Evolutionary conservation across 2,329 filamentous ascomycete genomes (phyloP).

Genomic region (Cercospora berteroae): DNA sequence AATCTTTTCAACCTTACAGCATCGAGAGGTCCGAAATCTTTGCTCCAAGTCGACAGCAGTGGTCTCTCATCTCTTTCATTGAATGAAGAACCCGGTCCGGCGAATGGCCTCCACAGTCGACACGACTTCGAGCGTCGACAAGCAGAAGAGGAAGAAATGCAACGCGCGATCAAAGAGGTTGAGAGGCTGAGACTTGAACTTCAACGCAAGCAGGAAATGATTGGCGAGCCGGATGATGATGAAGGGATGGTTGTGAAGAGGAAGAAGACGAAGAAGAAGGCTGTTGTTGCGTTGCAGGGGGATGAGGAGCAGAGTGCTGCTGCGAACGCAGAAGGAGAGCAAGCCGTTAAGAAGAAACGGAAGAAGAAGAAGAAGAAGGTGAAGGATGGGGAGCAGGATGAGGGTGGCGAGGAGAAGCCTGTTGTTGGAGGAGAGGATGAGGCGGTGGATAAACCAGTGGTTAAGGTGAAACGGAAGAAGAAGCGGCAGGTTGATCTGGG

Average conservation of each 20-base stretch:
- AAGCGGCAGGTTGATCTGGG: constrained; percentile 5
- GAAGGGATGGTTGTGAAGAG: constrained; percentile 64
- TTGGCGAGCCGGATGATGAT: constrained; percentile 58
- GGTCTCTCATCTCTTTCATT: constrained; percentile 72
- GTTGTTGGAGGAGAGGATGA: not conserved
- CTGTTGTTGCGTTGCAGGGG: constrained; percentile 34
- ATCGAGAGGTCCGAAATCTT: constrained; percentile 55
- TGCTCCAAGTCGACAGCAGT: constrained; percentile 85
- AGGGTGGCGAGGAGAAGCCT: not conserved
- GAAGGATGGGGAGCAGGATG: constrained; percentile 18
- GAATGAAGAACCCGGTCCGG: constrained; percentile 46
- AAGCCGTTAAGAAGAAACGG: constrained; percentile 31
- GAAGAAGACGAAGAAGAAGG: constrained; percentile 53
- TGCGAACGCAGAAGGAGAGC: constrained; percentile 23
- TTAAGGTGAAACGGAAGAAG: constrained; percentile 9
- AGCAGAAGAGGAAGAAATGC: constrained; percentile 84
- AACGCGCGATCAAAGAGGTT: constrained; percentile 80
- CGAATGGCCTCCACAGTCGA: constrained; percentile 27
- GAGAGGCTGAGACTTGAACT: constrained; percentile 84
- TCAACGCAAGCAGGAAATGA: constrained; percentile 75
- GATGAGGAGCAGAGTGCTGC: constrained; percentile 20
- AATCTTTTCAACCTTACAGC: constrained; percentile 29
- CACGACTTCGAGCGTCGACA: constrained; percentile 65
- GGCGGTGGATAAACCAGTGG: not conserved
- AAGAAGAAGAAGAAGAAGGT: constrained; percentile 16